Evolutionary conservation across 495 filamentous ascomycete genomes (phyloP).

Genomic region (Symbiotaphrina buchneri): DNA sequence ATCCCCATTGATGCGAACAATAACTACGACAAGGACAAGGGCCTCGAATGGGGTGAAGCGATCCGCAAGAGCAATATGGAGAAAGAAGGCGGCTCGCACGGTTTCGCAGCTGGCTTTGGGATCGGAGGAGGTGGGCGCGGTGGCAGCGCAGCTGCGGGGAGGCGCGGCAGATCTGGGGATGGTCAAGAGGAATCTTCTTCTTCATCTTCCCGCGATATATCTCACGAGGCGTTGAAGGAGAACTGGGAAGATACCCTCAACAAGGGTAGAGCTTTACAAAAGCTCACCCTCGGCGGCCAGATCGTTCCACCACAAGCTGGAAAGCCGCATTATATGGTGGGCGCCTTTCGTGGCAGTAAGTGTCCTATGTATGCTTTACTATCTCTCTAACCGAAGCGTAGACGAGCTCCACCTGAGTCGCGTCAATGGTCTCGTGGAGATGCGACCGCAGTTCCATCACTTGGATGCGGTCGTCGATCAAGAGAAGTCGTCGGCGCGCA

Average conservation of each 20-base stretch:
- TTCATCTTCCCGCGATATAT: conserved; percentile 15
- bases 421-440: conserved; percentile 43
- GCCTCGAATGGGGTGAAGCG: conserved; percentile 40
- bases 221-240: conserved; percentile 17
- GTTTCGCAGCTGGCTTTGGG: conserved; percentile 35
- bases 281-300: conserved; percentile 44
- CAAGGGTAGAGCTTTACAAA: conserved; percentile 26
- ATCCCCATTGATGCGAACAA: conserved; percentile 35
- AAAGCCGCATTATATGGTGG: conserved; percentile 49
- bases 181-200: conserved; percentile 12
- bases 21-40: conserved; percentile 44
- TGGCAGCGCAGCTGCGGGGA: conserved; percentile 5
- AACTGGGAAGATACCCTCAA: conserved; percentile 24
- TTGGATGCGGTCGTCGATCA: conserved; percentile 42
- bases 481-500: conserved; percentile 10
- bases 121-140: conserved; percentile 10
- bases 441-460: conserved; percentile 55
- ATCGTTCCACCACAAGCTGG: conserved; percentile 31
- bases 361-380: conserved; percentile 3
- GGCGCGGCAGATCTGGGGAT: conserved; percentile 12
- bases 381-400: conserved; percentile 10
- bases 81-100: conserved; percentile 33
- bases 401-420: conserved; percentile 47
- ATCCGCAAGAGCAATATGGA: conserved; percentile 27
- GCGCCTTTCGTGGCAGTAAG: conserved; percentile 40